These are phyloP conservation scores for Ustilago shanxiensis DNA, from an alignment of 1,284 basidiomycete species.

Conservation along the genomic window DNA sequence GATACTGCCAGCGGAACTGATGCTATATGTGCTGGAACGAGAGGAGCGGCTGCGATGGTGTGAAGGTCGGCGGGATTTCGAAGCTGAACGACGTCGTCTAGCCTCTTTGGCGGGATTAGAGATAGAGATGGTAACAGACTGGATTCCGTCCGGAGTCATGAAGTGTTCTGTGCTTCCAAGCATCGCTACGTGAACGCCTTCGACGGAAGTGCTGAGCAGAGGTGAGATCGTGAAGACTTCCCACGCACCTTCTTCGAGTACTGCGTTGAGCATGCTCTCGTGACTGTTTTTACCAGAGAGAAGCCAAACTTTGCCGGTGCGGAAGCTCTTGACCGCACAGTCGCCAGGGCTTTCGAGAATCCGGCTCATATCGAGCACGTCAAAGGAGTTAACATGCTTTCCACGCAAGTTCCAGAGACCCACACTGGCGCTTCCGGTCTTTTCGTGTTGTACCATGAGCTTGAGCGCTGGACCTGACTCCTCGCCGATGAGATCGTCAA, in stretches of 20 bases:
- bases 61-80: conserved; percentile 9
- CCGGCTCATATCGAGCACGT: conserved; percentile 14
- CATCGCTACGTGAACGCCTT: conserved; percentile 21
- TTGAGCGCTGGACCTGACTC: conserved; percentile 32
- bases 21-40: conserved; percentile 12
- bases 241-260: conserved; percentile 24
- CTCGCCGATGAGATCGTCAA: conserved; percentile 31
- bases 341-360: background rate
- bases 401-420: conserved; percentile 43
- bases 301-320: conserved; percentile 14
- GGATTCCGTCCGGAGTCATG: conserved; percentile 25
- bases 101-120: conserved; percentile 9
- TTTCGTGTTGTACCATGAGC: conserved; percentile 25
- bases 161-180: conserved; percentile 30
- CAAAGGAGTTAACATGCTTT: conserved; percentile 13
- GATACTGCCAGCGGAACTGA: background rate
- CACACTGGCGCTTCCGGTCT: conserved; percentile 12
- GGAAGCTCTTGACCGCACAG: conserved; percentile 30
- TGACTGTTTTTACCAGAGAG: background rate
- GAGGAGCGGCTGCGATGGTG: conserved; percentile 27
- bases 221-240: conserved; percentile 29
- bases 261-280: background rate
- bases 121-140: conserved; percentile 8
- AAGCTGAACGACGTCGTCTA: conserved; percentile 13
- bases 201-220: conserved; percentile 13